phyloP scores from a whole-genome alignment of 2,329 filamentous ascomycete species.

The Aspergillus arachidicola region DNA sequence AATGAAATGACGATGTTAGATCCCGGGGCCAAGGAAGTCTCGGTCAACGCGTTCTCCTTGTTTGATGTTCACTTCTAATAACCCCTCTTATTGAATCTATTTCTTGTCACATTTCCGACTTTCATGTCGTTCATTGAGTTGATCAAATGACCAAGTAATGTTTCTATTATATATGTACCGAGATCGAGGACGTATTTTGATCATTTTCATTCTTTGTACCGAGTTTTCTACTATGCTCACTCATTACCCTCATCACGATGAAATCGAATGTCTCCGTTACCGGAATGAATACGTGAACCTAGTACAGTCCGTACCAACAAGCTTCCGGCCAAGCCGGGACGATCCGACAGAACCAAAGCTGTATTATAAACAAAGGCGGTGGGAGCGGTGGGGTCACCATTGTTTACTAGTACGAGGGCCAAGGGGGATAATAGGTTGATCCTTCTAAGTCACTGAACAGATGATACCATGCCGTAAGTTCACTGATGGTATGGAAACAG shows the following conservation, averaged over 20 bases:
- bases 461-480: neutral
- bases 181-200: neutral
- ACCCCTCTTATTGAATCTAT: neutral
- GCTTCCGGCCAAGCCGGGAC: constrained; percentile 27
- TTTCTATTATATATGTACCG: neutral
- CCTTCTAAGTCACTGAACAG: neutral
- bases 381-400: neutral
- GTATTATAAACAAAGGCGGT: constrained; percentile 1
- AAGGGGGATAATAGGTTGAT: neutral
- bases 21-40: neutral
- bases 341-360: constrained; percentile 15
- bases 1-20: neutral
- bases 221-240: too few relatives aligned
- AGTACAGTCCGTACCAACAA: constrained; percentile 4
- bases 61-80: neutral
- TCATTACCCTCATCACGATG: too few relatives aligned
- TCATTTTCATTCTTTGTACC: neutral
- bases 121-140: neutral
- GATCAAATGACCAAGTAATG: neutral
- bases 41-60: neutral
- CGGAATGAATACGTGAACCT: neutral
- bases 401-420: neutral
- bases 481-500: neutral
- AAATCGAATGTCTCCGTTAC: neutral
- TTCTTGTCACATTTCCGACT: neutral